A percentile compares a stretch with the other conserved stretches of the same genome.
Conservation (phyloP, 371 early-diverging fungal genomes). For the Smittium culicis region DNA sequence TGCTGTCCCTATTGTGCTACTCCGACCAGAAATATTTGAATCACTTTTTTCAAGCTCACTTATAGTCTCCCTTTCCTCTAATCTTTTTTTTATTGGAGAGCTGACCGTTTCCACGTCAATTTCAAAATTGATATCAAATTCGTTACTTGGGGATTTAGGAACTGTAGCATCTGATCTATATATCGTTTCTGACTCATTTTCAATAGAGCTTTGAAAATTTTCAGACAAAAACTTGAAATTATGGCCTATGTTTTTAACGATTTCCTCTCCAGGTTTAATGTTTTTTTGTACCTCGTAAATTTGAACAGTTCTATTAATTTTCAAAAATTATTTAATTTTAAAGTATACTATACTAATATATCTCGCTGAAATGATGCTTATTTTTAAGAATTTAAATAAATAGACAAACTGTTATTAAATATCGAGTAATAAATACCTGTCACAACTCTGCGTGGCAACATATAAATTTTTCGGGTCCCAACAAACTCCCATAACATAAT, state of each 20-base stretch:
- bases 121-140: not conserved
- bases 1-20: not conserved
- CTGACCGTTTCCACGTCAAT: not conserved
- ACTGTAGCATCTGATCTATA: too few species aligned
- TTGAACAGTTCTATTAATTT: conserved; percentile 12
- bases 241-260: not conserved
- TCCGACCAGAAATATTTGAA: not conserved
- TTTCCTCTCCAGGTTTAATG: not conserved
- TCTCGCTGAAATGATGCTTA: not conserved
- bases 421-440: conserved; percentile 51
- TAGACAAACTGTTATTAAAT: not conserved
- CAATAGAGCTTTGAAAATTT: not conserved
- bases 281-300: conserved; percentile 10
- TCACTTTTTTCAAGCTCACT: conserved; percentile 1
- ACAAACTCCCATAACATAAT: conserved; percentile 90
- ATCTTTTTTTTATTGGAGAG: too few species aligned
- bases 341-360: not conserved
- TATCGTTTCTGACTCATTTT: too few species aligned
- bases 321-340: not conserved
- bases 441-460: conserved; percentile 83
- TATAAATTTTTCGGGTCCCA: conserved; percentile 89
- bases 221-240: not conserved
- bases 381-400: not conserved
- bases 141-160: not conserved
- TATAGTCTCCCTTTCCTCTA: not conserved